Base-by-base conservation (phyloP, 306 rosid genomes). In the Fragaria iinumae region DNA sequence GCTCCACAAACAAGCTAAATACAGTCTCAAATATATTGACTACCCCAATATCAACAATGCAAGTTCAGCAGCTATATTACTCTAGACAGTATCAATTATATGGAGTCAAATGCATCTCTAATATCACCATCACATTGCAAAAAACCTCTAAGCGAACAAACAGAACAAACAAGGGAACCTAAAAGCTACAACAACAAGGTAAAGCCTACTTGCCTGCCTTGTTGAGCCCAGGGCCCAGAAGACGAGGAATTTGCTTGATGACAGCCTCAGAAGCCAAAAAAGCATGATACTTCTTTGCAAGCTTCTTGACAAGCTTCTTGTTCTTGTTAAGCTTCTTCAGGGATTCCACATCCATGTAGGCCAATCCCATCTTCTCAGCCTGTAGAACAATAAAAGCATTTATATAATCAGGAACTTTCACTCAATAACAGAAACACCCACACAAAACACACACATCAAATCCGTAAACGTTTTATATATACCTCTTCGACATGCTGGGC, bases 401-500 rank as follows among this genome's bases (percentile, higher is more conserved):
- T 2, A 34, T 38, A 0, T 21, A 2, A 63, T 49, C 10, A 2
- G 14, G 14, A 32, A 48, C 18, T 25, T 56, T 0, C 0, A 29
- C 34, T 43, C 6, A 3, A 12, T 20, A 32, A 45, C 44, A 27
- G 3, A 60, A 4, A 6, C 70, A 27, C n/a, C 17, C 4, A 29
- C 2, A 27, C 62, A 11, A 53, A 17, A 5, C n/a, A 50, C 17
- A 71, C 0, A 49, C 47, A 23, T 13, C 6, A 43, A 59, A 43
- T 2, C 3, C 20, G 3, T 60, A 43, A 43, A 59, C 34, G n/a
- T 32, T 60, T 45, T 0, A 3, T 48, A 2, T 20, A 36, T 89
- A 91, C 96, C 96, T 91, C 93, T 45, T 91, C 96, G 25, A 91
- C 93, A 48, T 91, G 93, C 43, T 89, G 96, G 34, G 96, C 93